phyloP scores from a whole-genome alignment of 495 filamentous ascomycete genomes.

The Chaetomium fimeti region DNA sequence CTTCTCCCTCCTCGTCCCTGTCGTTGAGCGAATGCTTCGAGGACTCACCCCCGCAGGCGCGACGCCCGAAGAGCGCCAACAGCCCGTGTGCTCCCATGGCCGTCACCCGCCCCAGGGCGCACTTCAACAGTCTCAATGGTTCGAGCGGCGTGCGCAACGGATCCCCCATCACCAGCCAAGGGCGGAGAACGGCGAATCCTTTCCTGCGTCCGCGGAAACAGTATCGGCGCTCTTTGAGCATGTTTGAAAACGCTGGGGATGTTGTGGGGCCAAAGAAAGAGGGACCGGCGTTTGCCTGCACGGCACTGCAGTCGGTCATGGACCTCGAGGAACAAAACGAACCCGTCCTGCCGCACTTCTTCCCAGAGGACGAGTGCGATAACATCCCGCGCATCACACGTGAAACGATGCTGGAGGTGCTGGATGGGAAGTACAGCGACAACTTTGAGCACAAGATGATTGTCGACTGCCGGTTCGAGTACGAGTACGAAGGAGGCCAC shows the following conservation, averaged over 20 bases:
- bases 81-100: conserved; percentile 54
- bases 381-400: conserved; percentile 82
- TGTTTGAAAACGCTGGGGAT: conserved; percentile 92
- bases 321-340: conserved; percentile 68
- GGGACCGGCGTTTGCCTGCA: conserved; percentile 47
- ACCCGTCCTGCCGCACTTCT: conserved; percentile 79
- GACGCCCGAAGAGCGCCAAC: conserved; percentile 55
- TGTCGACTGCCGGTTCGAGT: conserved; percentile 97
- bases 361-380: conserved; percentile 75
- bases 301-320: conserved; percentile 65
- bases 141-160: conserved; percentile 58
- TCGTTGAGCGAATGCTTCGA: conserved; percentile 76
- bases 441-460: conserved; percentile 74
- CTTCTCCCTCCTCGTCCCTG: conserved; percentile 52
- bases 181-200: conserved; percentile 69
- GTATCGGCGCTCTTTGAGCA: conserved; percentile 87
- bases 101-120: conserved; percentile 59
- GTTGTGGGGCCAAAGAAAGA: conserved; percentile 69
- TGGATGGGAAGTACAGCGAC: conserved; percentile 78
- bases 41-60: conserved; percentile 73
- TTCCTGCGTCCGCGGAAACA: conserved; percentile 79
- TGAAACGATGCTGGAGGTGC: conserved; percentile 73
- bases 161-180: conserved; percentile 67
- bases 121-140: conserved; percentile 49
- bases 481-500: conserved; percentile 96